Percentiles rank a stretch among this genome's conserved stretches.
phyloP scores from a whole-genome alignment of 305 asterid species.

The Solanum hybrid region DNA sequence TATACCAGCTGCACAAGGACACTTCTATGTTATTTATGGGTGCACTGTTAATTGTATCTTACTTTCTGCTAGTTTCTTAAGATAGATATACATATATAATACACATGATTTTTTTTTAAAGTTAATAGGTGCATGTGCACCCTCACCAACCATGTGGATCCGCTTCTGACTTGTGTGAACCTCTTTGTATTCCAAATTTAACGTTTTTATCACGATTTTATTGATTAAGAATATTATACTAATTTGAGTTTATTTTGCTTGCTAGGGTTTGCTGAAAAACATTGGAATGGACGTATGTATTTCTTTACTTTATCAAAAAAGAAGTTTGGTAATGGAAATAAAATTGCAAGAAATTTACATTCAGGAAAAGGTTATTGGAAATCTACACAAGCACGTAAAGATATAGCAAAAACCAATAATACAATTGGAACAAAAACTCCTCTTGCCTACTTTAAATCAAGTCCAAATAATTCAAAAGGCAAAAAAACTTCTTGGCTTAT shows the following conservation, averaged over 20 bases:
- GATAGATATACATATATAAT: not conserved
- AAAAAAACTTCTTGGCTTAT: not conserved
- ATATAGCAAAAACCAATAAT: not conserved
- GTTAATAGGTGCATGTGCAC: not conserved
- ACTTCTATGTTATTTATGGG: no score
- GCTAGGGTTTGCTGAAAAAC: not conserved
- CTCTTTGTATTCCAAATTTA: not conserved
- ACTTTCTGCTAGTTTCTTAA: not conserved
- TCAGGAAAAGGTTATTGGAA: not conserved
- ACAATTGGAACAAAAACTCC: not conserved
- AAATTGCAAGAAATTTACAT: not conserved
- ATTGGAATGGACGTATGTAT: not conserved
- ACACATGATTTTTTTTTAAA: no score
- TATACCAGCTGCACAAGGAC: no score
- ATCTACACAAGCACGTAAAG: not conserved
- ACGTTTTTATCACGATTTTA: not conserved
- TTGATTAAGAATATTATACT: not conserved
- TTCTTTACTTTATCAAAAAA: not conserved
- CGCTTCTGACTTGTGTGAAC: not conserved
- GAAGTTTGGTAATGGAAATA: not conserved
- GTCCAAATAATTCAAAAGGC: not conserved
- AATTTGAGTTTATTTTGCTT: not conserved
- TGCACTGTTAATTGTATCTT: no score
- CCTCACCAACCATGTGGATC: not conserved
- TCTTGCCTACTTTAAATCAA: not conserved